phyloP scores from a whole-genome alignment of 208 protist species.

The Leishmania martiniquensis region DNA sequence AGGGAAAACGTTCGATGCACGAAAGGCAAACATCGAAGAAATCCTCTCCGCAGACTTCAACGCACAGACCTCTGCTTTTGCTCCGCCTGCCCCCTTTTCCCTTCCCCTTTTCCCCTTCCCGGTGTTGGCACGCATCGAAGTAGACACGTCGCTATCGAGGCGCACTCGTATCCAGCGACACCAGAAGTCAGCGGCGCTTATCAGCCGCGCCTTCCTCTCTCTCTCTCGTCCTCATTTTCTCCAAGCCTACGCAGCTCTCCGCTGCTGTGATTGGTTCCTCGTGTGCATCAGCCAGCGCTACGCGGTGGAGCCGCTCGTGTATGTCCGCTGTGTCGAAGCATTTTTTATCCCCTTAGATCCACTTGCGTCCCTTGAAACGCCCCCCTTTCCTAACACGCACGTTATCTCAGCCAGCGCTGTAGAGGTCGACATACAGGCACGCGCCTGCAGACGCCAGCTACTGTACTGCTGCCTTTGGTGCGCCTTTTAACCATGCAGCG shows the following conservation, averaged over 20 bases:
- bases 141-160: background rate
- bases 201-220: background rate
- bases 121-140: background rate
- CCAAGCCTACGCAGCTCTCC: background rate
- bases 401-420: background rate
- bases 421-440: background rate
- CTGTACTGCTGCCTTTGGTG: background rate
- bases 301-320: background rate
- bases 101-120: conserved; percentile 1
- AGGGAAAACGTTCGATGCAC: background rate
- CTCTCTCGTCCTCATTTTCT: background rate
- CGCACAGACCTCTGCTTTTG: no score
- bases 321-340: background rate
- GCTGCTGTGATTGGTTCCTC: background rate
- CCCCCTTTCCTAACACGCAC: background rate
- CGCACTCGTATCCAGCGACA: background rate
- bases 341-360: background rate
- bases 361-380: background rate
- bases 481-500: conserved; percentile 40
- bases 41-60: background rate
- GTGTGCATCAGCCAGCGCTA: background rate
- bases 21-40: background rate
- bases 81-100: background rate
- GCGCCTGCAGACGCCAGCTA: background rate
- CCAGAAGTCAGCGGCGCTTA: background rate